Base-by-base conservation (phyloP, 2,329 filamentous ascomycete species). In the Lachnellula cervina region DNA sequence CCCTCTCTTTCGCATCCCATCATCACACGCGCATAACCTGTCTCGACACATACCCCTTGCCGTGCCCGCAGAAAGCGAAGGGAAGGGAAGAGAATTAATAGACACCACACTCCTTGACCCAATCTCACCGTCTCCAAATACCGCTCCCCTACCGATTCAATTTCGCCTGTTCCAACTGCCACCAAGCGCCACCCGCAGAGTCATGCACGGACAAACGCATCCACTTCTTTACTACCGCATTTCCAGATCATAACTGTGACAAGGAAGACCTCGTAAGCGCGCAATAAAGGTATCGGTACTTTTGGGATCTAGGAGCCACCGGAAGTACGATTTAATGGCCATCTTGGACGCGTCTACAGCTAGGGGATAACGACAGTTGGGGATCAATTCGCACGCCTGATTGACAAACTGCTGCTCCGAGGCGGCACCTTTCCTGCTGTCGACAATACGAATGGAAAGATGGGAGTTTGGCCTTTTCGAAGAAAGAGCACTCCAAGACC, bases 381-480 rank as follows among this genome's bases (percentile, higher is more conserved):
- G 55, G 51, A 34, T 52, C 51, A 35, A 34, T 17, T 49, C 44
- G 45, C 49, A 23, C 50, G 4, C 34, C 49, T 55, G 35, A 8
- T 42, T 38, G n/a, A 45, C 50, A n/a, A 35, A 40, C 46, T 14
- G 35, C 47, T 48, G 51, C 53, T 46, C 56, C 52, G 52, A 38
- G 50, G 47, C 55, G 55, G 59, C 51, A 53, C 49, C 19, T 35
- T 50, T 51, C 37, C 47, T 34, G 54, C 52, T 45, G 34, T 49
- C 50, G 47, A 61, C 34, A 51, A 60, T 54, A 56, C 60, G 54
- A 57, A 68, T 66, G 65, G 65, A 63, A 70, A 62, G 49, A 93
- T 93, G 89, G 83, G 86, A 70, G 76, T 92, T 72, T 95, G 90
- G 90, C 89, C 86, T 59, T 96, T 95, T 73, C 80, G 86, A 73